A percentile compares a stretch with the other conserved stretches of the same genome.
phyloP scores from a whole-genome alignment of 2,329 filamentous ascomycete genomes.

The Cladosporium sphaerospermum region DNA sequence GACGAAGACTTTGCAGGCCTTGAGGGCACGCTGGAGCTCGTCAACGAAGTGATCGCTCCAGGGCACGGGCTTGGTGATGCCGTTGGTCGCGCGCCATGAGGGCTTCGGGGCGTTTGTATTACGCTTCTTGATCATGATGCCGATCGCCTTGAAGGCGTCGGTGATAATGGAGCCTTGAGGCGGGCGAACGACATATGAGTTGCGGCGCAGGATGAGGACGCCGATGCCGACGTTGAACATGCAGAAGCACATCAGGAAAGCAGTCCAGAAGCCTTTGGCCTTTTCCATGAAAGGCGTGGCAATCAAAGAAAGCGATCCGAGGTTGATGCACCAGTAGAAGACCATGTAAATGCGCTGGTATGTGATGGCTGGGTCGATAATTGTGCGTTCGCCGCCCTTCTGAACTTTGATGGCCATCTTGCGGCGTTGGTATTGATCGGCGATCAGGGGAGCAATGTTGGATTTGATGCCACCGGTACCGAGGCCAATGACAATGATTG shows the following conservation, averaged over 20 bases:
- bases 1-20: constrained; percentile 63
- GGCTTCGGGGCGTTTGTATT: constrained; percentile 61
- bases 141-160: constrained; percentile 57
- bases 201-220: constrained; percentile 40
- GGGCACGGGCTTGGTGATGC: constrained; percentile 38
- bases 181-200: constrained; percentile 38
- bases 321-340: constrained; percentile 68
- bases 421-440: constrained; percentile 42
- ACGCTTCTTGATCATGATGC: constrained; percentile 47
- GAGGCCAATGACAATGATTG: constrained; percentile 63
- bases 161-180: constrained; percentile 60
- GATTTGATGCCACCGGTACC: constrained; percentile 78
- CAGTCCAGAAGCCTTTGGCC: constrained; percentile 60
- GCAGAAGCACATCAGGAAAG: constrained; percentile 55
- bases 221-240: constrained; percentile 58
- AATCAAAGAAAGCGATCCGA: constrained; percentile 63
- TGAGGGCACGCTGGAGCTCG: constrained; percentile 60
- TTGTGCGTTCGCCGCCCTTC: constrained; percentile 39
- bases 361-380: constrained; percentile 43
- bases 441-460: constrained; percentile 56
- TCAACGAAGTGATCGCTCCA: constrained; percentile 69
- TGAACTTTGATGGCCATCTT: constrained; percentile 36
- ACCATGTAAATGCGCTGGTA: constrained; percentile 51
- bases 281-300: constrained; percentile 64
- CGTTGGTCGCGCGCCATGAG: constrained; percentile 52